A percentile compares a stretch with the other conserved stretches of the same genome.
These are phyloP conservation scores for Xylariales sp. DNA, from an alignment of 2,329 filamentous ascomycete species.

Conservation along the genomic window DNA sequence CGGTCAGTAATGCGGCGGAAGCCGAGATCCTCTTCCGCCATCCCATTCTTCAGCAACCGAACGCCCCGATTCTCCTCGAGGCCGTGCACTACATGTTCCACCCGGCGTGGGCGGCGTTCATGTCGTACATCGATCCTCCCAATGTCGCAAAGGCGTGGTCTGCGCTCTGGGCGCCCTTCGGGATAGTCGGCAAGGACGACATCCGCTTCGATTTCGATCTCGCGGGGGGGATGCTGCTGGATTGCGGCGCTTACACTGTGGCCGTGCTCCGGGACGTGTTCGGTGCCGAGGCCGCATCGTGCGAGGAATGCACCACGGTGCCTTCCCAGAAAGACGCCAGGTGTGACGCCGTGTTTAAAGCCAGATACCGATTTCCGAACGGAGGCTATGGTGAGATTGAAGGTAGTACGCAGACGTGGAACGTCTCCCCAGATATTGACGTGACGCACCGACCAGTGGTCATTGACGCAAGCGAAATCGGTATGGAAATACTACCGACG, in stretches of 20 bases:
- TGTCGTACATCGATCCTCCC: slow-evolving; percentile 20
- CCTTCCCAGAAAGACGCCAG: neutral
- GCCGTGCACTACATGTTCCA: slow-evolving; percentile 36
- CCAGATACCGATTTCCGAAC: slow-evolving; percentile 32
- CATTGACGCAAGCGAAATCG: neutral
- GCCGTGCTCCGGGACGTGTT: slow-evolving; percentile 31
- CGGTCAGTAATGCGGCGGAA: slow-evolving; percentile 30
- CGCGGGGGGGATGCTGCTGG: slow-evolving; percentile 16
- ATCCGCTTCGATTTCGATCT: slow-evolving; percentile 22
- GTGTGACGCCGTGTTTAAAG: slow-evolving; percentile 18
- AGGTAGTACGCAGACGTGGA: slow-evolving; percentile 16
- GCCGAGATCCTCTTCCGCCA: slow-evolving; percentile 27
- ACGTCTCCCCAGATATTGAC: slow-evolving; percentile 11
- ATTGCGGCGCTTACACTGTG: slow-evolving; percentile 34
- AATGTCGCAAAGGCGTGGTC: slow-evolving; percentile 19
- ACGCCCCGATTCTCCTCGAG: slow-evolving; percentile 33
- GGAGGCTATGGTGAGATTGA: slow-evolving; percentile 27
- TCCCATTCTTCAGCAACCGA: slow-evolving; percentile 15
- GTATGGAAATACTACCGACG: too few species aligned
- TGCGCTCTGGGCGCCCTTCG: slow-evolving; percentile 13
- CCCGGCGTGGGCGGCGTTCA: slow-evolving; percentile 27
- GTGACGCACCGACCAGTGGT: neutral
- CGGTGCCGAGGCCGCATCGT: slow-evolving; percentile 25
- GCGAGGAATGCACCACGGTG: neutral
- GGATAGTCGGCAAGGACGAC: slow-evolving; percentile 18